These are phyloP conservation scores for Boletellus ananiceps DNA, from an alignment of 768 basidiomycete species.

Conservation along the genomic window DNA sequence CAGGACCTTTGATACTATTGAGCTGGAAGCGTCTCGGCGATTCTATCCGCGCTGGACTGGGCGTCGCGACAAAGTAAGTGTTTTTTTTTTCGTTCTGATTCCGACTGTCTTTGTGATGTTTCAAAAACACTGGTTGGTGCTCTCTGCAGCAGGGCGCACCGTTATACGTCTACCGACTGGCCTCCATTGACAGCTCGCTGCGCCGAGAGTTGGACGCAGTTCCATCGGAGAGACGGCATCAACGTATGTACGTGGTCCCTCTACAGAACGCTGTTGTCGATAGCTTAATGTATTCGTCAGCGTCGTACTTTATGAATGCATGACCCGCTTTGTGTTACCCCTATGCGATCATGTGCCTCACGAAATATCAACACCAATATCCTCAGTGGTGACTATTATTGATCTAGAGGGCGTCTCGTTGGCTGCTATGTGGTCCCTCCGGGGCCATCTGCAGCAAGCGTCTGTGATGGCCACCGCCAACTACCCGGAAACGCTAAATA, in stretches of 20 bases:
- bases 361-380: conserved; percentile 48
- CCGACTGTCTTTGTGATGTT: background rate
- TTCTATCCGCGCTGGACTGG: conserved; percentile 85
- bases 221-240: conserved; percentile 51
- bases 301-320: conserved; percentile 60
- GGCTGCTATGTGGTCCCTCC: conserved; percentile 62
- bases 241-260: conserved; percentile 57
- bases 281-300: conserved; percentile 31
- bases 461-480: conserved; percentile 71
- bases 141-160: conserved; percentile 56
- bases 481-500: conserved; percentile 74
- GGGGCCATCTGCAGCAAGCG: conserved; percentile 70
- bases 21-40: conserved; percentile 53
- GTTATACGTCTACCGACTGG: conserved; percentile 70
- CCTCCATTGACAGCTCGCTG: conserved; percentile 47
- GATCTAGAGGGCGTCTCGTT: conserved; percentile 65
- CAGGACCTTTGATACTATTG: conserved; percentile 50
- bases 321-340: conserved; percentile 60
- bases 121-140: background rate
- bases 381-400: conserved; percentile 62
- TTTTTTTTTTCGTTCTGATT: background rate
- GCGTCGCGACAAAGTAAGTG: conserved; percentile 61
- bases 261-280: no score
- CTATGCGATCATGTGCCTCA: conserved; percentile 62
- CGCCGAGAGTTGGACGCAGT: conserved; percentile 59